phyloP scores from a whole-genome alignment of 192 early-diverging fungal genomes.

The Backusella circina region DNA sequence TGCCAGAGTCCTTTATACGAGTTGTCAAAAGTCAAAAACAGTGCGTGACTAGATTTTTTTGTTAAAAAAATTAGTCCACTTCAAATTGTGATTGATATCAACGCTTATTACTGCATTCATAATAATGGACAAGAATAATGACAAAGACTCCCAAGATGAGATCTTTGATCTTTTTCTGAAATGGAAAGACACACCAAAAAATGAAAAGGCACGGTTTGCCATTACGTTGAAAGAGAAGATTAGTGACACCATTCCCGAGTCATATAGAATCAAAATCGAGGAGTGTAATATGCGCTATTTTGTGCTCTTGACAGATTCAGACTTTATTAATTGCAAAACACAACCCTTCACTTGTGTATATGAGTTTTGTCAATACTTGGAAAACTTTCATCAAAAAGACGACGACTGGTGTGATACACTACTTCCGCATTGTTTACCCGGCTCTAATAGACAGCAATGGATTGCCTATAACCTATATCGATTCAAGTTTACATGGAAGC shows the following conservation, averaged over 20 bases:
- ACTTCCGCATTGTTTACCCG: not conserved
- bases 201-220: not conserved
- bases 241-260: not conserved
- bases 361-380: conserved; percentile 7
- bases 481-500: not conserved
- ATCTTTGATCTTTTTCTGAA: not conserved
- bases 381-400: not conserved
- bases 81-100: not conserved
- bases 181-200: not conserved
- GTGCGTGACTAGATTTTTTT: not conserved
- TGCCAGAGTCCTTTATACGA: no score
- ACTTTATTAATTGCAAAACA: not conserved
- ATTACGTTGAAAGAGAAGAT: not conserved
- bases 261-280: not conserved
- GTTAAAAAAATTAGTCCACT: not conserved
- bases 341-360: not conserved
- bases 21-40: not conserved
- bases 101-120: not conserved
- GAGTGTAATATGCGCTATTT: not conserved
- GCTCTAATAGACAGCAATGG: not conserved
- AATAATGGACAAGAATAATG: not conserved
- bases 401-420: not conserved
- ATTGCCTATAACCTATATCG: not conserved
- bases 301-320: not conserved
- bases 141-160: not conserved